Conservation (phyloP, 169 alveolate genomes). For the Plasmodium gonderi region DNA sequence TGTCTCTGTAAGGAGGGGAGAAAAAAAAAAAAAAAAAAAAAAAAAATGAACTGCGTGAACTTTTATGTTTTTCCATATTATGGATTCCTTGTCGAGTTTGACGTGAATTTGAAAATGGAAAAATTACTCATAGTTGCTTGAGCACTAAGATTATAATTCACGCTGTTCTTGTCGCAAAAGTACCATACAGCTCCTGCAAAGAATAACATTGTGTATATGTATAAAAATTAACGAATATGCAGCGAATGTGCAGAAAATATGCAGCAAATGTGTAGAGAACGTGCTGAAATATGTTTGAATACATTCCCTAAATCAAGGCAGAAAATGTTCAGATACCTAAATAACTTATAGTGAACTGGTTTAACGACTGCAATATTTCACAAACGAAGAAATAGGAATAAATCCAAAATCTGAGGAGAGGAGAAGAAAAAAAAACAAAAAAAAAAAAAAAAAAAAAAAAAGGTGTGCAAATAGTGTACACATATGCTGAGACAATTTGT, state of each 20-base stretch:
- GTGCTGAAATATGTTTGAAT: not conserved
- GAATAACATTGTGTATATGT: not conserved
- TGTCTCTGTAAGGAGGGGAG: slow-evolving; percentile 21
- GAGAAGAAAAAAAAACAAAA: not conserved
- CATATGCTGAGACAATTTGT: not conserved
- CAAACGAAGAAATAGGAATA: slow-evolving; percentile 30
- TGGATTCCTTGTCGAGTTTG: not conserved
- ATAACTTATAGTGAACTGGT: slow-evolving; percentile 58
- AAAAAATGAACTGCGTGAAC: not conserved
- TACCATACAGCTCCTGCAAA: slow-evolving; percentile 66
- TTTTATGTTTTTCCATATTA: not conserved
- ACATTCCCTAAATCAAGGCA: not conserved
- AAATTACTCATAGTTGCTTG: slow-evolving; percentile 53
- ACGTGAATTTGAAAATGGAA: not conserved
- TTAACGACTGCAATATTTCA: slow-evolving; percentile 46
- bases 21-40: not conserved
- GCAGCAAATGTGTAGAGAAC: not conserved
- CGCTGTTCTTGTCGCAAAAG: slow-evolving; percentile 36
- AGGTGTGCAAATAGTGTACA: not conserved
- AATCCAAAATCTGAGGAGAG: slow-evolving; percentile 34
- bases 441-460: not conserved
- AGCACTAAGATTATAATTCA: not conserved
- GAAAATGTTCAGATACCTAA: slow-evolving; percentile 12
- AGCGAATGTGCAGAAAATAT: no score
- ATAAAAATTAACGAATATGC: no score